Conservation (phyloP, 2,329 filamentous ascomycete genomes). For the Dissoconium aciculare region DNA sequence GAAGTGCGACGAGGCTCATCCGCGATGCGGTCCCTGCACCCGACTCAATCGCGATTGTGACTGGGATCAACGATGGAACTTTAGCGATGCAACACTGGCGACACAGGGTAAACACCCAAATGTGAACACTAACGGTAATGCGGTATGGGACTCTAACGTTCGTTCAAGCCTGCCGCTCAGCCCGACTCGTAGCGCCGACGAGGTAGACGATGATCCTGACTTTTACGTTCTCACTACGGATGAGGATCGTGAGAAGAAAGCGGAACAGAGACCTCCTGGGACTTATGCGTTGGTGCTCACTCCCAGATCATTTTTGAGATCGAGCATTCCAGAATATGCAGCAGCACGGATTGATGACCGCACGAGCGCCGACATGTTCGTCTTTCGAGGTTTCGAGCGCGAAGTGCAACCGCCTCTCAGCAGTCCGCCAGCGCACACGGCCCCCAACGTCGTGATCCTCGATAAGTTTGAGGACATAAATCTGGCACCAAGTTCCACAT, state of each 20-base stretch:
- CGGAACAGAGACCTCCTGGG: slow-evolving; percentile 35
- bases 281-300: slow-evolving; percentile 43
- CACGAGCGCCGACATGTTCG: not conserved
- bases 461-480: slow-evolving; percentile 37
- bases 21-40: slow-evolving; percentile 33
- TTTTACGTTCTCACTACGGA: slow-evolving; percentile 40
- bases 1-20: slow-evolving; percentile 41
- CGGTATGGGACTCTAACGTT: slow-evolving; percentile 36
- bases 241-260: slow-evolving; percentile 44
- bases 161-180: slow-evolving; percentile 3
- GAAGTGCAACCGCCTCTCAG: too few species aligned
- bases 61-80: slow-evolving; percentile 38
- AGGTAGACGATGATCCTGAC: slow-evolving; percentile 36
- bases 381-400: not conserved
- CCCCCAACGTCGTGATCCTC: slow-evolving; percentile 38
- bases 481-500: slow-evolving; percentile 6
- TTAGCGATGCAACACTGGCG: slow-evolving; percentile 23
- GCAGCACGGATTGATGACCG: slow-evolving; percentile 17
- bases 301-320: slow-evolving; percentile 36
- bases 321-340: slow-evolving; percentile 36
- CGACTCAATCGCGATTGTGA: slow-evolving; percentile 43
- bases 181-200: slow-evolving; percentile 2
- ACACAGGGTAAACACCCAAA: slow-evolving; percentile 24
- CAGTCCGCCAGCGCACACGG: too few species aligned
- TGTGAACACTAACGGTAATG: slow-evolving; percentile 36